Evolutionary conservation across 2,329 filamentous ascomycete species (phyloP), one percentile per base, ranked within the genome.

Genomic region (Aspergillus bombycis): DNA sequence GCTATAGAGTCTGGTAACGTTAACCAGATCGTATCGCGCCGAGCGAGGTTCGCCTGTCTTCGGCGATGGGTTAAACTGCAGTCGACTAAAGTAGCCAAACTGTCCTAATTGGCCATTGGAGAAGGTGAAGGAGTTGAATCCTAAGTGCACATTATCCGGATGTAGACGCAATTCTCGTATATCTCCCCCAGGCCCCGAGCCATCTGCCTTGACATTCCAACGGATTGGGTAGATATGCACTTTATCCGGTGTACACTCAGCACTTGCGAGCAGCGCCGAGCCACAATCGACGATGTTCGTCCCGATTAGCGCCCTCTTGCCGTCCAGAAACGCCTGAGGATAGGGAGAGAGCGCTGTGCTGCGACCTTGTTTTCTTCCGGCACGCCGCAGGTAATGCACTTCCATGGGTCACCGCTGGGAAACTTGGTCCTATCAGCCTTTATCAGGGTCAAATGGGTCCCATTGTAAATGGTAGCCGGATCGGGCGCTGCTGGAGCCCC

Each of bases 321-420:
- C 79, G 60, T 79, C 77, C 2, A 69, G 67, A 57, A 82, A 83
- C 0, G 75, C 71, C 52, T 84, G 80, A 0, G 82, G 80, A 63
- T 84, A 84, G 54, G 79, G 79, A 1, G 67, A 59, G 36, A 60
- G 23, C 1, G 65, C 58, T 21, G 63, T 60, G 2, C 69, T 58
- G 8, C 72, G 3, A 68, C 50, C 1, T 72, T 66, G 53, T 81
- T 79, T 34, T 70, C 66, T 2, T 57, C 65, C 0, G 78, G 74
- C 0, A 83, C 73, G 2, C 77, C 81, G 60, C 82, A 84, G 34
- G 75, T 84, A 5, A 84, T 59, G 59, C 82, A 84, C 64, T 82
- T 84, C 81, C 81, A 84, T 0, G 77, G 56, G 63, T 83, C 80
- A 0, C 82, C 82, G 57, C 80, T 82, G 1, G 72, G 54, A 50